phyloP scores from a whole-genome alignment of 306 rosid species.

The Urtica urens region DNA sequence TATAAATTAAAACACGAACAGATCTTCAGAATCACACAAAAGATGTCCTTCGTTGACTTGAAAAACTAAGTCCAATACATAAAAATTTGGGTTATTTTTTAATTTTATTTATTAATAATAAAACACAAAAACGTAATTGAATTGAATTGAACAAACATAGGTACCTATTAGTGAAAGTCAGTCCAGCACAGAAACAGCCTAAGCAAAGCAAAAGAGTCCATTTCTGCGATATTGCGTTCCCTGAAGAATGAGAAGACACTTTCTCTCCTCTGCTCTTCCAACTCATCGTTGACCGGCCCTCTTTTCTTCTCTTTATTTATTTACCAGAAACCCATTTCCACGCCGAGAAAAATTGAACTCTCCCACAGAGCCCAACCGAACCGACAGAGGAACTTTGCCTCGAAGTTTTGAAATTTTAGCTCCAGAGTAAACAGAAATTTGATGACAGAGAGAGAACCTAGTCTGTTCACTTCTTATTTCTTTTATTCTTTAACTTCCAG shows the following conservation, averaged over 20 bases:
- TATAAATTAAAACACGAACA: too few species aligned
- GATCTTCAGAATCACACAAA: too few species aligned
- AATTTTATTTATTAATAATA: too few species aligned
- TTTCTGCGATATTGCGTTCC: slow-evolving; percentile 46
- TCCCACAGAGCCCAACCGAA: slow-evolving; percentile 4
- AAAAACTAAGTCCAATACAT: too few species aligned
- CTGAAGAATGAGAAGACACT: slow-evolving; percentile 24
- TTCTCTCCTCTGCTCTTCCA: slow-evolving; percentile 71
- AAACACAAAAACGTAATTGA: too few species aligned
- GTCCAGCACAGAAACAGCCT: slow-evolving; percentile 75
- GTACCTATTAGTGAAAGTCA: slow-evolving; percentile 84
- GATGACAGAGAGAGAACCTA: slow-evolving; percentile 9
- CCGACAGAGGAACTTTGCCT: too few species aligned
- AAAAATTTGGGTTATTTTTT: too few species aligned
- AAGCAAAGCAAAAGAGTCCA: slow-evolving; percentile 71
- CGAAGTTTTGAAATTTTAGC: slow-evolving; percentile 6
- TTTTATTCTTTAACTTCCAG: slow-evolving; percentile 9
- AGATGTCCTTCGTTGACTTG: too few species aligned
- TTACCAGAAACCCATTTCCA: slow-evolving; percentile 25
- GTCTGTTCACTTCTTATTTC: too few species aligned
- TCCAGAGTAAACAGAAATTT: slow-evolving; percentile 2
- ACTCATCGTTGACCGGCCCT: too few species aligned
- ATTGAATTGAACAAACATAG: not conserved
- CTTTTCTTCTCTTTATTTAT: slow-evolving; percentile 3
- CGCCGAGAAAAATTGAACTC: slow-evolving; percentile 15